Conservation (phyloP, 2,329 filamentous ascomycete species). For the Ophiobolus disseminans region DNA sequence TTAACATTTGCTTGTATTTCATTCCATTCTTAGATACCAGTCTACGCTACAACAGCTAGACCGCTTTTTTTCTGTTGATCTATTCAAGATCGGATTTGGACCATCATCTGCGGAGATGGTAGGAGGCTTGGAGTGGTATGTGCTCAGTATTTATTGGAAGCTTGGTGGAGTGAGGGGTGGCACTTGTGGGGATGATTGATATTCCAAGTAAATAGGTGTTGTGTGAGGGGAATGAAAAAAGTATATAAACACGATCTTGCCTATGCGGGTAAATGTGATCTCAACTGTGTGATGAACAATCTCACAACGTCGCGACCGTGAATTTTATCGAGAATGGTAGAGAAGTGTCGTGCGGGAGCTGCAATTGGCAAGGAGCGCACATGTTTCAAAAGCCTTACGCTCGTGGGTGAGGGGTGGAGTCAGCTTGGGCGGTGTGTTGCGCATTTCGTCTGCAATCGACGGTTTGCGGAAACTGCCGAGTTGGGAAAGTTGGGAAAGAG, state of each 20-base stretch:
- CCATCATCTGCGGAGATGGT: conserved; percentile 14
- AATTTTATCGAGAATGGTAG: too few species aligned
- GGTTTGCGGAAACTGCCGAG: conserved; percentile 21
- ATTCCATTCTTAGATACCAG: conserved; percentile 53
- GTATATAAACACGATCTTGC: conserved; percentile 14
- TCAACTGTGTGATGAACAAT: too few species aligned
- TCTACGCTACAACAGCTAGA: conserved; percentile 42
- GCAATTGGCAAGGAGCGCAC: too few species aligned
- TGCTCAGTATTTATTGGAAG: conserved; percentile 32
- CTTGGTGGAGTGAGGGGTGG: conserved; percentile 13
- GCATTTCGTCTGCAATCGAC: conserved; percentile 32
- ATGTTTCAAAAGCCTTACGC: too few species aligned
- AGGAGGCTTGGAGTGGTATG: conserved; percentile 25
- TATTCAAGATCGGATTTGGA: conserved; percentile 13
- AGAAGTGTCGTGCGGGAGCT: too few species aligned
- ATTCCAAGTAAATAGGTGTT: conserved; percentile 39
- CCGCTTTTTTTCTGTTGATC: conserved; percentile 41
- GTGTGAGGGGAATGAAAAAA: conserved; percentile 38
- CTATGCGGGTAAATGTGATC: too few species aligned
- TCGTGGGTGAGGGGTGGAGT: background rate
- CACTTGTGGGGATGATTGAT: conserved; percentile 37
- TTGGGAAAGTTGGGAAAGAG: conserved; percentile 21
- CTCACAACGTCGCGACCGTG: too few species aligned
- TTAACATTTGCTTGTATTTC: conserved; percentile 39
- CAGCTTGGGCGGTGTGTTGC: conserved; percentile 23